Conservation (phyloP, 2,329 filamentous ascomycete species). For the Phaeosphaeriaceae sp. region DNA sequence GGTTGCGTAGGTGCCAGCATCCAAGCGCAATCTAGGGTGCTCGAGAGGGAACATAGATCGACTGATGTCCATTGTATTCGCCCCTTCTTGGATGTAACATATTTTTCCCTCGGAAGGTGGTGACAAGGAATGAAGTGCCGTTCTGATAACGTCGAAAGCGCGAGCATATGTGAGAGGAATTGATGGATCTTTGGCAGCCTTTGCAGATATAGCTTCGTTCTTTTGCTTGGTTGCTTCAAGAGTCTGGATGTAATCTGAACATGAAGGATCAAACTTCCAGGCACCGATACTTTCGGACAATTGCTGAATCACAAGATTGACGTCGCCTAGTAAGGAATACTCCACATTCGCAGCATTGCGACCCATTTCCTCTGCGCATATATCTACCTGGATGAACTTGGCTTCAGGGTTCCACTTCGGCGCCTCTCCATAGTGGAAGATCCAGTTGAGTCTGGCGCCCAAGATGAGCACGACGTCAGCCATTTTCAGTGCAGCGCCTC, state of each 20-base stretch:
- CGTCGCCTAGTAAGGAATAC: slow-evolving; percentile 61
- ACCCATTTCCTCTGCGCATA: slow-evolving; percentile 62
- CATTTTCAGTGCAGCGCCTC: slow-evolving; percentile 61
- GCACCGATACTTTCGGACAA: slow-evolving; percentile 51
- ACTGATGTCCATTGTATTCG: slow-evolving; percentile 69
- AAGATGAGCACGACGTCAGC: slow-evolving; percentile 65
- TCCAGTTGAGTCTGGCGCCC: slow-evolving; percentile 66
- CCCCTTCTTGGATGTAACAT: slow-evolving; percentile 66
- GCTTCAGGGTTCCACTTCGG: slow-evolving; percentile 62
- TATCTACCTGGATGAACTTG: slow-evolving; percentile 65
- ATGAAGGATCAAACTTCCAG: slow-evolving; percentile 54
- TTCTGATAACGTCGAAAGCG: slow-evolving; percentile 62
- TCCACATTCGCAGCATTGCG: slow-evolving; percentile 58
- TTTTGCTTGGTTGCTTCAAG: slow-evolving; percentile 50
- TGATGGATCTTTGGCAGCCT: slow-evolving; percentile 43
- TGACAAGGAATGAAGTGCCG: slow-evolving; percentile 56
- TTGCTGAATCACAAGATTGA: slow-evolving; percentile 58
- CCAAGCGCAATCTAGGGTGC: slow-evolving; percentile 63
- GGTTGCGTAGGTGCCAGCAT: slow-evolving; percentile 66
- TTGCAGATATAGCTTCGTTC: slow-evolving; percentile 57
- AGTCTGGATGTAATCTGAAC: slow-evolving; percentile 43
- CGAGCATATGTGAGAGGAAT: slow-evolving; percentile 28
- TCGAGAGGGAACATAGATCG: slow-evolving; percentile 63
- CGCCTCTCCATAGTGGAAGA: slow-evolving; percentile 63
- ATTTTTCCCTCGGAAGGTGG: slow-evolving; percentile 57